Conservation (phyloP, 1,139 yeast species). For the Hemisphaericaspora subhashii region DNA sequence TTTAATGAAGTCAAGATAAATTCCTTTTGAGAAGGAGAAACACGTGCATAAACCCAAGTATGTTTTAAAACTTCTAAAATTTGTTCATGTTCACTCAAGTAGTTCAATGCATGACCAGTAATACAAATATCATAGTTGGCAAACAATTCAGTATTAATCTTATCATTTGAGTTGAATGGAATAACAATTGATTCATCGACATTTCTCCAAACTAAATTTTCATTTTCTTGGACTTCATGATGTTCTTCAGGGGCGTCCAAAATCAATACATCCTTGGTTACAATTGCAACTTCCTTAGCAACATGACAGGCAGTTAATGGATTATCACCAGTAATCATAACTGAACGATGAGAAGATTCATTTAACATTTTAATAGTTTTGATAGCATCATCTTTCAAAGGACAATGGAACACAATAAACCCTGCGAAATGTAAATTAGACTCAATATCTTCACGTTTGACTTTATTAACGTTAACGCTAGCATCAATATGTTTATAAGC, state of each 20-base stretch:
- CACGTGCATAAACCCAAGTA: slow-evolving; percentile 98
- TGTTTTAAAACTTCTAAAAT: slow-evolving; percentile 73
- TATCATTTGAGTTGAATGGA: slow-evolving; percentile 64
- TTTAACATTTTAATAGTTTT: slow-evolving; percentile 89
- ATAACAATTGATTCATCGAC: slow-evolving; percentile 73
- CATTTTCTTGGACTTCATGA: slow-evolving; percentile 51
- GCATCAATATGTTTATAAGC: slow-evolving; percentile 76
- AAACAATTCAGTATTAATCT: slow-evolving; percentile 59
- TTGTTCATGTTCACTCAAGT: slow-evolving; percentile 63
- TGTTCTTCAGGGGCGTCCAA: slow-evolving; percentile 82
- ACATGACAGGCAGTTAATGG: slow-evolving; percentile 98
- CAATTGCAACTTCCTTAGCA: slow-evolving; percentile 88
- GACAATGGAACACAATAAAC: slow-evolving; percentile 95
- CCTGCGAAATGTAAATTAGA: slow-evolving; percentile 79
- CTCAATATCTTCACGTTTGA: slow-evolving; percentile 78
- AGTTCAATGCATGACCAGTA: slow-evolving; percentile 86
- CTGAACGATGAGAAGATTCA: slow-evolving; percentile 91
- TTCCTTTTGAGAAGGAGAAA: slow-evolving; percentile 95
- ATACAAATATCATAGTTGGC: slow-evolving; percentile 81
- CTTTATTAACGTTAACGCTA: slow-evolving; percentile 48
- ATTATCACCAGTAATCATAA: slow-evolving; percentile 99
- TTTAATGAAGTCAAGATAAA: slow-evolving; percentile 81
- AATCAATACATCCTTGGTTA: slow-evolving; percentile 76
- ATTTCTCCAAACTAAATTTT: slow-evolving; percentile 77
- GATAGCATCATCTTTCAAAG: slow-evolving; percentile 89